Conservation (phyloP, 2,329 filamentous ascomycete genomes). For the Xylariomycetidae sp. region DNA sequence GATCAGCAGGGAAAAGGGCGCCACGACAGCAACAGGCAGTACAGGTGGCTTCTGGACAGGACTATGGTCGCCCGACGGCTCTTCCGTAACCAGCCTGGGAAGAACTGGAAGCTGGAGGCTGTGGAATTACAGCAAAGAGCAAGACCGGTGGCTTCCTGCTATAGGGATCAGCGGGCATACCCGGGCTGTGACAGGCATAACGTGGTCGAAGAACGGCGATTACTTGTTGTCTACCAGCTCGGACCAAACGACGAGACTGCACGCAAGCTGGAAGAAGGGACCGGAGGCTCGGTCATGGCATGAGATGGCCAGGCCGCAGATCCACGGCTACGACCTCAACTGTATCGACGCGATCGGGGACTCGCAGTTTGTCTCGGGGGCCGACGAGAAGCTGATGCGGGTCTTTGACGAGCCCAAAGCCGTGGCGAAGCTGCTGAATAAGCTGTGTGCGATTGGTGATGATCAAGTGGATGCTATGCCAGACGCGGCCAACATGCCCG, state of each 20-base stretch:
- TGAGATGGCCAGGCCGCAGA: conserved; percentile 91
- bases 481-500: conserved; percentile 89
- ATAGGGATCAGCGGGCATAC: conserved; percentile 81
- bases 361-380: conserved; percentile 82
- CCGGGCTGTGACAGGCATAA: conserved; percentile 70
- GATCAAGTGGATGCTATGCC: conserved; percentile 48
- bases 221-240: conserved; percentile 85
- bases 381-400: conserved; percentile 95
- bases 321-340: conserved; percentile 97
- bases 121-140: conserved; percentile 60
- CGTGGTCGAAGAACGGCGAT: conserved; percentile 75
- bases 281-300: conserved; percentile 61
- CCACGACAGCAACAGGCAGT: conserved; percentile 92
- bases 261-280: conserved; percentile 69
- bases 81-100: conserved; percentile 72
- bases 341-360: conserved; percentile 74
- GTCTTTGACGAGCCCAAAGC: conserved; percentile 88
- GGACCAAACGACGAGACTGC: conserved; percentile 88
- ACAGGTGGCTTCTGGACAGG: conserved; percentile 96
- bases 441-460: conserved; percentile 56
- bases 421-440: conserved; percentile 67
- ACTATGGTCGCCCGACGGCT: conserved; percentile 77
- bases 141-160: conserved; percentile 68
- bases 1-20: conserved; percentile 90
- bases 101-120: conserved; percentile 89